These are phyloP conservation scores for Asterophora parasitica DNA, from an alignment of 768 basidiomycete species.

Conservation along the genomic window DNA sequence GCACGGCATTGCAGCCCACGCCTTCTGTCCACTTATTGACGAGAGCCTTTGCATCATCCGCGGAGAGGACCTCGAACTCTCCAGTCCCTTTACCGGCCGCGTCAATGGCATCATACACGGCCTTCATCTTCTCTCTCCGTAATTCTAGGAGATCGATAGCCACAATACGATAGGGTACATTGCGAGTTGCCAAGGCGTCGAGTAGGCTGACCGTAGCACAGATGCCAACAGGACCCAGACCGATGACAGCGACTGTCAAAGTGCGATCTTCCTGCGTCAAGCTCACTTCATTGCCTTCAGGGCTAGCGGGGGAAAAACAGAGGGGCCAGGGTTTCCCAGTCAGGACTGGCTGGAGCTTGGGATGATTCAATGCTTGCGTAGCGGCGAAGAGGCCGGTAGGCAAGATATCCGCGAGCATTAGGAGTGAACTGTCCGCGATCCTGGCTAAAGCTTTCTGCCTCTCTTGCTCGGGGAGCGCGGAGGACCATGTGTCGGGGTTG, in stretches of 20 bases:
- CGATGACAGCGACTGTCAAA: conserved; percentile 63
- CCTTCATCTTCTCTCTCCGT: conserved; percentile 55
- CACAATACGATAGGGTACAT: conserved; percentile 49
- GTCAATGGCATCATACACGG: conserved; percentile 49
- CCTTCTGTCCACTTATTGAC: conserved; percentile 50
- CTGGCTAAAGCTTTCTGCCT: conserved; percentile 34
- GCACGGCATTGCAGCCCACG: conserved; percentile 57
- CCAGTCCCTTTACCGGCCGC: conserved; percentile 40
- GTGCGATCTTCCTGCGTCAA: conserved; percentile 43
- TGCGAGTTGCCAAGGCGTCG: conserved; percentile 46
- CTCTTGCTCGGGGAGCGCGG: conserved; percentile 28
- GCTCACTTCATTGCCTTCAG: conserved; percentile 24
- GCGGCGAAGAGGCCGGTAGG: conserved; percentile 80
- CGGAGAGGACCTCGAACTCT: conserved; percentile 44
- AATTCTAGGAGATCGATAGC: conserved; percentile 58
- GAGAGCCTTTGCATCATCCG: conserved; percentile 46
- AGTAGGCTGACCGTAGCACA: conserved; percentile 63
- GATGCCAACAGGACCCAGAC: conserved; percentile 76
- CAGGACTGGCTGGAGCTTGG: conserved; percentile 60
- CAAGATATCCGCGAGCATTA: conserved; percentile 73
- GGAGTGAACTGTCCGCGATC: conserved; percentile 59
- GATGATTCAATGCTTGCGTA: conserved; percentile 65
- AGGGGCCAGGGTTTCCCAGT: conserved; percentile 57
- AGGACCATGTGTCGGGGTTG: conserved; percentile 42
- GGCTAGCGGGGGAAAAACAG: conserved; percentile 28